These are phyloP conservation scores for Daldinia sp. DNA, from an alignment of 2,329 filamentous ascomycete species.

Conservation along the genomic window DNA sequence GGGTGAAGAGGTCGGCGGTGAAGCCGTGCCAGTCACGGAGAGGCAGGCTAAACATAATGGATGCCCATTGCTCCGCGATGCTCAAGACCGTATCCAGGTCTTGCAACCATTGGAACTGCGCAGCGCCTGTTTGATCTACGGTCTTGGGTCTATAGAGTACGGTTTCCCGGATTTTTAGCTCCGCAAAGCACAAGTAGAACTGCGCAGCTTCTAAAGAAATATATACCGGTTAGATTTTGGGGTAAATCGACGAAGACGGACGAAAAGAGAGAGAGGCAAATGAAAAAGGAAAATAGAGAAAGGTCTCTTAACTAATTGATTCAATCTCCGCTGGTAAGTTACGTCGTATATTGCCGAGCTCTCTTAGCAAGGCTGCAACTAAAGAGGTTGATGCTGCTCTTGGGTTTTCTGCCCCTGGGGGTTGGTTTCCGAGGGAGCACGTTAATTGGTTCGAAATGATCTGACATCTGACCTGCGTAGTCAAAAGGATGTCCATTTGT, in stretches of 20 bases:
- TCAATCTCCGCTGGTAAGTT: constrained; percentile 29
- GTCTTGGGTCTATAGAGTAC: constrained; percentile 21
- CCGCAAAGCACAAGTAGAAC: constrained; percentile 42
- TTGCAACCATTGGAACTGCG: constrained; percentile 38
- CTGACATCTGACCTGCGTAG: constrained; percentile 45
- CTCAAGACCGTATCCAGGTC: constrained; percentile 41
- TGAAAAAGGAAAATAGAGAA: not conserved
- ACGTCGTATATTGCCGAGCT: constrained; percentile 40
- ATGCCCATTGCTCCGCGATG: constrained; percentile 41
- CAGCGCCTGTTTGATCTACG: constrained; percentile 11
- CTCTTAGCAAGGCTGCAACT: constrained; percentile 37
- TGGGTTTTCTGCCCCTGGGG: constrained; percentile 4
- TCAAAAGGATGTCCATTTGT: constrained; percentile 36
- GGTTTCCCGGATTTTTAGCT: constrained; percentile 43
- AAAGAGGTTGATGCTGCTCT: constrained; percentile 31
- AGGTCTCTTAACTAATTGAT: constrained; percentile 37
- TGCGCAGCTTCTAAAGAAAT: constrained; percentile 30
- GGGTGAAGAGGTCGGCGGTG: constrained; percentile 43
- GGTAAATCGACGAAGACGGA: no score
- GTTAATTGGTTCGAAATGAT: constrained; percentile 46
- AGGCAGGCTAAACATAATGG: constrained; percentile 34
- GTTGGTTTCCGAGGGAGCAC: constrained; percentile 23
- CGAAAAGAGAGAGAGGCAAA: no score
- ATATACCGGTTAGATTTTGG: constrained; percentile 11
- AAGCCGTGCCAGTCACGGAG: constrained; percentile 39